Base-by-base conservation (phyloP, 2,329 filamentous ascomycete species). In the Pyrenochaeta sp. region DNA sequence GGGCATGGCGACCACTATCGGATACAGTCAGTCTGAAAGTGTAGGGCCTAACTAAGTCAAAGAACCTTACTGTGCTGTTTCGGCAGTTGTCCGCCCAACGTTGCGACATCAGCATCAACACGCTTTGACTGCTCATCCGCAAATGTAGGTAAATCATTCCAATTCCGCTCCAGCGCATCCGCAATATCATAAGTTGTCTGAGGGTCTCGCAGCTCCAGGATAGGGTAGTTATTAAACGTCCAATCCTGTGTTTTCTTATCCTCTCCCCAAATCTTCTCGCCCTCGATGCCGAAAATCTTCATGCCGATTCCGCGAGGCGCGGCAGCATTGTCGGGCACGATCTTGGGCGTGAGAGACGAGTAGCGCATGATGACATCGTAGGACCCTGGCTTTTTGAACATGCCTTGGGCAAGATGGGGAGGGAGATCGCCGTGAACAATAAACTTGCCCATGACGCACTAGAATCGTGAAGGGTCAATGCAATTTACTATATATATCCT, bases 211-310 rank as follows among this genome's bases (percentile, higher is more conserved):
- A 83, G 74, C 37, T 84, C 79, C 10, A 83, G 72, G 1, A 76
- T 72, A 1, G 79, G 80, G 1, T 78, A 79, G 51, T 74, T 79
- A 61, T 83, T 83, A 66, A 83, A 82, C 15, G 79, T 78, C 58
- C 82, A 78, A 56, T 82, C 79, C 51, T 79, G 75, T 0, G 73
- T 78, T 17, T 69, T 64, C 45, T 68, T 67, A 33, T 67, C 64
- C 18, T 68, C 62, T 59, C 42, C 62, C 65, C 56, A 72, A 61
- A 64, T 20, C 45, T 61, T 75, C 50, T 68, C 71, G 35, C 76
- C 76, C 27, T 68, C 68, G n/a, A 83, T 76, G 46, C 78, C 75
- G 66, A 83, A 83, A 36, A 83, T 62, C 58, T 83, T 83, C 72
- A 83, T 81, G 10, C 45, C 77, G 36, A 82, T 78, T 20, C 79